Evolutionary conservation across 2,329 filamentous ascomycete species (phyloP), one percentile per base, ranked within the genome.

Genomic region (Fusarium falciforme): DNA sequence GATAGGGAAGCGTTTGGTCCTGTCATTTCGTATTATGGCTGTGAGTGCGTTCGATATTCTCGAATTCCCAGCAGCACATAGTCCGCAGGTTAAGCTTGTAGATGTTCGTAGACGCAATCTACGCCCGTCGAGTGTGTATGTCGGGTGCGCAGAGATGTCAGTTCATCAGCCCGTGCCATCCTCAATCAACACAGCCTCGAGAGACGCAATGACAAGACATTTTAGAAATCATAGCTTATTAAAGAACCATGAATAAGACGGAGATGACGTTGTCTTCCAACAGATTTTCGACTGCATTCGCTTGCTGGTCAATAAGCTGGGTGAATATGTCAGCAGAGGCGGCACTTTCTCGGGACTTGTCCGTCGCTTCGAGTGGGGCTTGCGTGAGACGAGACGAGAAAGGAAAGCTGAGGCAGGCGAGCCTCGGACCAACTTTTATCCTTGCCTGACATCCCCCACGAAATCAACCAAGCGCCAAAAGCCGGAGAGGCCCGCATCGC

Each of bases 231-330:
- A 61, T 17, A 52, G 44, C n/a, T 54, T 54, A 54, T 61, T 58
- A 65, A 49, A 68, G 33, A 61, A 36, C n/a, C 58, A 74, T 73
- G 71, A 74, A 68, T 71, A 64, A 71, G 44, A 57, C 17, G 14
- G 2, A 61, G 47, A 71, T 73, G 71, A 72, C 71, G 71, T 72
- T 68, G n/a, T 29, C 17, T 49, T 52, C 27, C 59, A 61, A 36
- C 36, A 16, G 11, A 14, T 61, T 52, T 22, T 38, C 29, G n/a
- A 8, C 14, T 38, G 42, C 14, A 8, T 14, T 40, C 7, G 31
- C 22, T 33, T 64, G 31, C 6, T 20, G 25, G 27, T 52, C 42
- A 61, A 64, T 44, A 47, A 40, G 52, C 52, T 31, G 25, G 17
- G 8, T 14, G n/a, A 29, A 64, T 64, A 20, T 59, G 59, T 61